Evolutionary conservation across 148 eudicot genomes (phyloP).

Genomic region (Hydrangea macrophylla): DNA sequence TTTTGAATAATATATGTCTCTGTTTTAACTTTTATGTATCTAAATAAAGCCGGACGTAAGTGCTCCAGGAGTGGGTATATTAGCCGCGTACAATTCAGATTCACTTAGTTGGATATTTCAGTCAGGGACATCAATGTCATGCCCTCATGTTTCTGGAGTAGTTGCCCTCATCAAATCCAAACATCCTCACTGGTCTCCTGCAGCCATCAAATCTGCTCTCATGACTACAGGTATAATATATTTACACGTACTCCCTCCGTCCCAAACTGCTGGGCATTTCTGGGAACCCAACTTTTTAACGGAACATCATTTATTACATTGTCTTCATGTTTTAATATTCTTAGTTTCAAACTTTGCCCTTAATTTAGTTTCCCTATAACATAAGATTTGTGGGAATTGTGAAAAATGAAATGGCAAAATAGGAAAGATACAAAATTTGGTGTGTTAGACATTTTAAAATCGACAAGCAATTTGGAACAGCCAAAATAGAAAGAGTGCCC

Average conservation of each 20-base stretch:
- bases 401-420: too few relatives aligned
- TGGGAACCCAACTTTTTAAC: neutral
- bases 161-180: slow-evolving; percentile 49
- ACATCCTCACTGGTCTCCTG: slow-evolving; percentile 48
- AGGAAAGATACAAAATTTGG: too few relatives aligned
- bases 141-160: slow-evolving; percentile 52
- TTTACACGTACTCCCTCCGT: neutral
- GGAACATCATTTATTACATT: neutral
- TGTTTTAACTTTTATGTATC: neutral
- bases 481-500: too few relatives aligned
- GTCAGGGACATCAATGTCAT: slow-evolving; percentile 57
- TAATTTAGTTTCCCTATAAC: too few relatives aligned
- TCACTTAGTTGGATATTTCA: slow-evolving; percentile 33
- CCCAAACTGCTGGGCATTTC: too few relatives aligned
- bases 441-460: too few relatives aligned
- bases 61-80: slow-evolving; percentile 45
- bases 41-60: slow-evolving; percentile 40
- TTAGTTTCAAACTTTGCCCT: too few relatives aligned
- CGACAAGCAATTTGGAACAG: too few relatives aligned
- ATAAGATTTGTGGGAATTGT: too few relatives aligned
- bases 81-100: slow-evolving; percentile 32
- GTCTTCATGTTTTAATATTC: too few relatives aligned
- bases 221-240: slow-evolving; percentile 40
- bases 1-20: neutral
- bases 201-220: slow-evolving; percentile 48